Percentiles rank a stretch among this genome's conserved stretches.
These are phyloP conservation scores for Rhodotorula diobovata DNA, from an alignment of 768 basidiomycete species.

Conservation along the genomic window DNA sequence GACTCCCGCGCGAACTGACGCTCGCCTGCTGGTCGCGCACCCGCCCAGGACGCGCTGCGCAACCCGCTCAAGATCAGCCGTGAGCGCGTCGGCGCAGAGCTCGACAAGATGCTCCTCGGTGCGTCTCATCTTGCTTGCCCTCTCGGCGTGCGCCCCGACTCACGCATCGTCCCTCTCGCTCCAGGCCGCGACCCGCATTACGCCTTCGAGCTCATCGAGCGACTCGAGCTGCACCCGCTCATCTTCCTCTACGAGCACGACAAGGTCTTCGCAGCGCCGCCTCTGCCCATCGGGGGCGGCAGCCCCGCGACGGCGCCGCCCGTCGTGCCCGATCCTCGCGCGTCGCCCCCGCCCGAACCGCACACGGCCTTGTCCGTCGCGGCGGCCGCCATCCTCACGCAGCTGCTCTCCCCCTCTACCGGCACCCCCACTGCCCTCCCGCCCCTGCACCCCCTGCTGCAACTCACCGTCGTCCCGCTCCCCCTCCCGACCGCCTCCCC, in stretches of 20 bases:
- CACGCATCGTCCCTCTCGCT: too few species aligned
- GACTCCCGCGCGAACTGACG: background rate
- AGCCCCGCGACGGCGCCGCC: background rate
- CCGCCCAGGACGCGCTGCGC: slow-evolving; percentile 17
- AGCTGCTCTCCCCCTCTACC: slow-evolving; percentile 44
- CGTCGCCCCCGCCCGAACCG: slow-evolving; percentile 46
- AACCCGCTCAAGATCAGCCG: slow-evolving; percentile 75
- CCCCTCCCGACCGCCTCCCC: too few species aligned
- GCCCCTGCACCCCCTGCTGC: slow-evolving; percentile 21
- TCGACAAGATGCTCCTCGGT: slow-evolving; percentile 93
- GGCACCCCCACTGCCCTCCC: background rate
- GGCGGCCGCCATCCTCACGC: slow-evolving; percentile 51
- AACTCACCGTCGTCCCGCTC: background rate
- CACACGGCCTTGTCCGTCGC: slow-evolving; percentile 50
- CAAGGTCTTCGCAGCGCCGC: background rate
- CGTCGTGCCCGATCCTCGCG: slow-evolving; percentile 37
- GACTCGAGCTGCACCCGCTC: slow-evolving; percentile 61
- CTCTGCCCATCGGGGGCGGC: background rate
- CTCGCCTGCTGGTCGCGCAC: too few species aligned
- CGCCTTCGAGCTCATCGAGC: slow-evolving; percentile 68
- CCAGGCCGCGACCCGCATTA: slow-evolving; percentile 69
- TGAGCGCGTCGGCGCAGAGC: slow-evolving; percentile 85
- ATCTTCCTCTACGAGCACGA: slow-evolving; percentile 45
- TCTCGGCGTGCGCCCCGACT: background rate
- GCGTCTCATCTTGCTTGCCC: background rate